Evolutionary conservation across 495 filamentous ascomycete genomes (phyloP).

Genomic region (Cercophora sp.): DNA sequence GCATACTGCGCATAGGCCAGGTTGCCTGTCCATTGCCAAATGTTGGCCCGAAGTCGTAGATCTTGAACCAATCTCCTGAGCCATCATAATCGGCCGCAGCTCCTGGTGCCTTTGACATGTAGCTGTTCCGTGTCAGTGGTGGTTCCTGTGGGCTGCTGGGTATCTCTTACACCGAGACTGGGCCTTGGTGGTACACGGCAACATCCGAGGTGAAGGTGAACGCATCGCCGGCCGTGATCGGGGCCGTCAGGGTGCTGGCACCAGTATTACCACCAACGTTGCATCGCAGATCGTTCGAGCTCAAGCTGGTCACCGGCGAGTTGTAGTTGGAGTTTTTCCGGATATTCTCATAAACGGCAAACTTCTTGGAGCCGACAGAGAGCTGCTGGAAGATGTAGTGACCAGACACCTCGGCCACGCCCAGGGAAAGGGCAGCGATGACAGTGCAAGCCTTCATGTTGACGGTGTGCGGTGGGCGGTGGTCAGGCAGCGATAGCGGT

Average conservation of each 20-base stretch:
- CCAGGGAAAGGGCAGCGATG: constrained; percentile 32
- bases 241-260: constrained; percentile 40
- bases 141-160: not conserved
- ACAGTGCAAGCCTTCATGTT: constrained; percentile 33
- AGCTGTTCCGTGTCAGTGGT: constrained; percentile 10
- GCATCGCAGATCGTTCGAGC: constrained; percentile 53
- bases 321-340: constrained; percentile 56
- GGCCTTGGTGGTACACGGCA: constrained; percentile 59
- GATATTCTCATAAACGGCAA: constrained; percentile 47
- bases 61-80: constrained; percentile 53
- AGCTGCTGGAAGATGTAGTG: constrained; percentile 52
- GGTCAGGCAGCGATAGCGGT: not conserved
- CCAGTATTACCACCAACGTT: constrained; percentile 52
- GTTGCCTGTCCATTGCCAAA: constrained; percentile 30
- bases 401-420: constrained; percentile 31
- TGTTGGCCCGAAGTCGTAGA: constrained; percentile 43
- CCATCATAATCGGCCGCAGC: constrained; percentile 44
- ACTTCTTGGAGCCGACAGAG: constrained; percentile 42
- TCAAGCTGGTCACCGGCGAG: constrained; percentile 52
- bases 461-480: not conserved
- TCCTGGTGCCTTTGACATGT: constrained; percentile 51
- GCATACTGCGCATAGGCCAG: constrained; percentile 42
- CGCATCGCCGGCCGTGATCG: constrained; percentile 48
- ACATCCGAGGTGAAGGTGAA: constrained; percentile 48
- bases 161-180: constrained; percentile 44